A percentile compares a stretch with the other conserved stretches of the same genome.
Conservation (phyloP, 2,329 filamentous ascomycete species). For the Aaosphaeria arxii region DNA sequence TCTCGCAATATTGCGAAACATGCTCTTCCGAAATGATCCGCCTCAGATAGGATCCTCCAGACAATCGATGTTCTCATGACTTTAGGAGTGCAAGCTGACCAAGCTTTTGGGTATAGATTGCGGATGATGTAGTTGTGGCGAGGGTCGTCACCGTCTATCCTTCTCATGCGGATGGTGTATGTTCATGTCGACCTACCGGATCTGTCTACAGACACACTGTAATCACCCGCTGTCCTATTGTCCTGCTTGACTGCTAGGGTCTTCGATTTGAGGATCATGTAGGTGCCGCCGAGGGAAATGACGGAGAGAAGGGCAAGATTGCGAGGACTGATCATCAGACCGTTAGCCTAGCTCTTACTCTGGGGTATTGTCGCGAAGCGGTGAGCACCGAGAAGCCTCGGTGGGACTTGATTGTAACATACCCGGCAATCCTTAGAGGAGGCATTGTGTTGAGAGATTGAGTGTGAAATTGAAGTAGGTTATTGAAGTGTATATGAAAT, state of each 20-base stretch:
- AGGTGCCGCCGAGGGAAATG: constrained; percentile 29
- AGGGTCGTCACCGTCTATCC: too few species aligned
- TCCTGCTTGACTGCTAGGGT: constrained; percentile 24
- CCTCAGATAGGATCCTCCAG: too few species aligned
- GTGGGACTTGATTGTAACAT: constrained; percentile 6
- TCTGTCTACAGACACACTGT: constrained; percentile 33
- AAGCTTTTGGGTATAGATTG: too few species aligned
- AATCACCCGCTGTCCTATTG: constrained; percentile 28
- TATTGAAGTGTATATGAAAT: neutral
- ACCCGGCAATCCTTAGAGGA: constrained; percentile 29
- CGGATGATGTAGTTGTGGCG: too few species aligned
- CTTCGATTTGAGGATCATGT: constrained; percentile 30
- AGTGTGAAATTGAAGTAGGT: neutral
- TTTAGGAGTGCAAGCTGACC: too few species aligned
- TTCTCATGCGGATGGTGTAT: constrained; percentile 8
- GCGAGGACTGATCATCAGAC: constrained; percentile 21
- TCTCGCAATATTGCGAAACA: too few species aligned
- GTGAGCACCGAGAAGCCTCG: neutral
- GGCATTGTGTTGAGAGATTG: constrained; percentile 19
- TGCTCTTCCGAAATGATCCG: too few species aligned
- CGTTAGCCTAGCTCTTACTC: constrained; percentile 10
- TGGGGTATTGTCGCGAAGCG: too few species aligned
- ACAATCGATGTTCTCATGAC: too few species aligned
- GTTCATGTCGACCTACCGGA: constrained; percentile 22
- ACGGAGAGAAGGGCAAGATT: constrained; percentile 29